These are phyloP conservation scores for Oxyria digyna DNA, from an alignment of 148 eudicot genomes.

Conservation along the genomic window DNA sequence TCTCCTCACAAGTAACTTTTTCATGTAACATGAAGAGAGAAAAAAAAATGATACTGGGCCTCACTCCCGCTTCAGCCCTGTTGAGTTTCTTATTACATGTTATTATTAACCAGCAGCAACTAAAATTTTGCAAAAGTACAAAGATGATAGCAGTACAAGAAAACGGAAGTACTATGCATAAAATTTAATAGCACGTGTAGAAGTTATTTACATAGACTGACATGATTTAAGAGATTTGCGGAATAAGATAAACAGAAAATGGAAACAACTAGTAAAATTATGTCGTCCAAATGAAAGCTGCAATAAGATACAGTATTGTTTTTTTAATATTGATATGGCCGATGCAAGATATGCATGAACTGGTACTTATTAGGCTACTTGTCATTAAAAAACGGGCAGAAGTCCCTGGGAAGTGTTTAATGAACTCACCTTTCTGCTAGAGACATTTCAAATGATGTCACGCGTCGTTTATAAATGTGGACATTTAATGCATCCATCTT, in stretches of 20 bases:
- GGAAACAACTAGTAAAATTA: background rate
- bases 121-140: background rate
- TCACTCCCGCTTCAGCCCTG: no score
- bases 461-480: constrained; percentile 61
- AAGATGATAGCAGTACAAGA: background rate
- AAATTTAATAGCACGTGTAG: background rate
- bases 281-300: background rate
- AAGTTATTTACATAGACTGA: background rate
- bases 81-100: no score
- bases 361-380: background rate
- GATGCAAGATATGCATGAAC: background rate
- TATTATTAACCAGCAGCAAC: no score
- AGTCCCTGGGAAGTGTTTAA: background rate
- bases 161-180: background rate
- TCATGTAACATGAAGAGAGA: no score
- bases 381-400: background rate
- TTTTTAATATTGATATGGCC: background rate
- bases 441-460: constrained; percentile 50
- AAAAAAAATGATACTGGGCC: no score
- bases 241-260: background rate
- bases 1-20: no score
- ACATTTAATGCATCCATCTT: constrained; percentile 96
- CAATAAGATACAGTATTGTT: background rate
- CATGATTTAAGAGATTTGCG: background rate
- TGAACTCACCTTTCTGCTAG: constrained; percentile 51